phyloP scores from a whole-genome alignment of 306 rosid genomes.

The Quercus ilex region DNA sequence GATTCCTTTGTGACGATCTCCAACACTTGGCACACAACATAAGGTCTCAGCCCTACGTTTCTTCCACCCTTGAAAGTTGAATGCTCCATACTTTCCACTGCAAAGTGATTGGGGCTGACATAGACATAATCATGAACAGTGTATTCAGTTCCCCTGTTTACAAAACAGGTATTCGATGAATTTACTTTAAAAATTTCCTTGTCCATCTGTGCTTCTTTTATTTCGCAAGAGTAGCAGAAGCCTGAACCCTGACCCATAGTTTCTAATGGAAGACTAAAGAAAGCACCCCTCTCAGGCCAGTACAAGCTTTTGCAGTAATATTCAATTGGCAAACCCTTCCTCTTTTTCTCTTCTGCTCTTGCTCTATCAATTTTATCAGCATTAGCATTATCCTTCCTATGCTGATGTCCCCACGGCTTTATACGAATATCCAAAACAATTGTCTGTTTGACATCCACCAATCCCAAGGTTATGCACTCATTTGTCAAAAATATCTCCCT shows the following conservation, averaged over 20 bases:
- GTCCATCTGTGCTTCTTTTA: constrained; percentile 44
- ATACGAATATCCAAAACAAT: constrained; percentile 38
- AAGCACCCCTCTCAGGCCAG: constrained; percentile 88
- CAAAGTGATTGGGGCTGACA: constrained; percentile 57
- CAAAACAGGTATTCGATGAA: constrained; percentile 56
- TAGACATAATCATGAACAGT: constrained; percentile 61
- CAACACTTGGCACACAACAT: constrained; percentile 75
- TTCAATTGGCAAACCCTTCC: constrained; percentile 67
- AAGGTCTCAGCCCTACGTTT: constrained; percentile 82
- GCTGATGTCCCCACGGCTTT: constrained; percentile 77
- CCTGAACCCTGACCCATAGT: constrained; percentile 77
- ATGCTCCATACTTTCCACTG: constrained; percentile 45
- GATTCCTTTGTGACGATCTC: constrained; percentile 52
- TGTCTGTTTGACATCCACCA: constrained; percentile 50
- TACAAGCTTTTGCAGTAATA: constrained; percentile 81
- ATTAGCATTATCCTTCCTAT: constrained; percentile 59
- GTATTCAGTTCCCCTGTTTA: constrained; percentile 55
- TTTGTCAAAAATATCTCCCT: constrained; percentile 85
- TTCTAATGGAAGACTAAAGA: constrained; percentile 57
- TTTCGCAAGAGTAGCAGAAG: constrained; percentile 64
- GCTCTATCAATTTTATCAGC: constrained; percentile 59
- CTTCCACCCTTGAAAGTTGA: constrained; percentile 71
- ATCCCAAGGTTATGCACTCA: constrained; percentile 56
- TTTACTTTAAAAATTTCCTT: constrained; percentile 53
- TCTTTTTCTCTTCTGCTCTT: constrained; percentile 82